A percentile compares a stretch with the other conserved stretches of the same genome.
These are phyloP conservation scores for Podosphaera xanthii DNA, from an alignment of 2,329 filamentous ascomycete species.

Conservation along the genomic window DNA sequence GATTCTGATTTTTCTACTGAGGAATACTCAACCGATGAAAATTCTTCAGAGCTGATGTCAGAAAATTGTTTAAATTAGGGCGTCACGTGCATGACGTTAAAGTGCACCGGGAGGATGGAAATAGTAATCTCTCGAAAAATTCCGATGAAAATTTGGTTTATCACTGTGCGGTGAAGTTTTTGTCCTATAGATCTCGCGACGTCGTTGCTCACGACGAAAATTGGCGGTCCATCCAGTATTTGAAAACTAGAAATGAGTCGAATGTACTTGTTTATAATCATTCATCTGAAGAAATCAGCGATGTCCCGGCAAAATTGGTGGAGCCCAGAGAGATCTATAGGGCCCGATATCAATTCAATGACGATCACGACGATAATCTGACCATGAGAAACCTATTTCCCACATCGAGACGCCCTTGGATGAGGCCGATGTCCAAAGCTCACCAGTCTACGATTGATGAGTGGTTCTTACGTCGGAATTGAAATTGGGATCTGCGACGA, in stretches of 20 bases:
- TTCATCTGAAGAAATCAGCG: neutral
- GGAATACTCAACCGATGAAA: conserved; percentile 24
- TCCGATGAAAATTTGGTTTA: neutral
- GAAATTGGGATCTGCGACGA: neutral
- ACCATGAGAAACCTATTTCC: neutral
- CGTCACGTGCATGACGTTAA: neutral
- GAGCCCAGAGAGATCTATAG: neutral
- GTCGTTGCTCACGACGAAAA: no score
- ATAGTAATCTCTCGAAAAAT: neutral
- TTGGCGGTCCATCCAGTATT: neutral
- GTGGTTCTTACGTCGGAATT: neutral
- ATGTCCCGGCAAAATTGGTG: neutral
- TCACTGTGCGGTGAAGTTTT: neutral
- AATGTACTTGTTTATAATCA: neutral
- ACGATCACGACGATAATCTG: neutral
- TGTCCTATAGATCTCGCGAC: neutral
- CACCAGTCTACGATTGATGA: neutral
- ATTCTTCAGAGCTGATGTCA: conserved; percentile 22
- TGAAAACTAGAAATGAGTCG: neutral
- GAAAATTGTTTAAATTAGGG: no score
- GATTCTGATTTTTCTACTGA: no score
- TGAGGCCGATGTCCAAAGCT: neutral
- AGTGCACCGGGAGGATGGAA: neutral
- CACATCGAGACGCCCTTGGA: neutral
- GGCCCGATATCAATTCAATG: neutral